Percentiles rank a stretch among this genome's conserved stretches.
Conservation (phyloP, 192 early-diverging fungal genomes). For the Coemansia sp. region DNA sequence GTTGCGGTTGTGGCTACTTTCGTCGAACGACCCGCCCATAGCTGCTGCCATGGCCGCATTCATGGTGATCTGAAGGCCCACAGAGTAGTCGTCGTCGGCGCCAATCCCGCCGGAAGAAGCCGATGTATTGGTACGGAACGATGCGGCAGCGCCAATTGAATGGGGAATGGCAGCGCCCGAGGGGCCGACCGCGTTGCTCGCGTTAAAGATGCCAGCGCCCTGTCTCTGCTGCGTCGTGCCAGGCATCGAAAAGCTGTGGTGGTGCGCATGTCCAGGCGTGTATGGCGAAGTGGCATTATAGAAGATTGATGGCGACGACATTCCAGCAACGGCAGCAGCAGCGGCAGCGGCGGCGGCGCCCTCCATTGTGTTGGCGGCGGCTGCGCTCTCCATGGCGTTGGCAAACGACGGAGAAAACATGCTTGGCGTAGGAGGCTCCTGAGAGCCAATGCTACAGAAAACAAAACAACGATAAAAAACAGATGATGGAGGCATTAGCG, state of each 20-base stretch:
- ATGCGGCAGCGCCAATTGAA: constrained; percentile 1
- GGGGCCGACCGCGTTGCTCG: constrained; percentile 5
- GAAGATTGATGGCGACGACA: constrained; percentile 43
- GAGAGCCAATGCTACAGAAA: constrained; percentile 17
- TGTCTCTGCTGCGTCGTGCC: constrained; percentile 25
- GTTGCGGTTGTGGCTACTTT: constrained; percentile 21
- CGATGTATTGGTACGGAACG: constrained; percentile 14
- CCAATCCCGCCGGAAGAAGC: constrained; percentile 12
- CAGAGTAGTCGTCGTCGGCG: constrained; percentile 34
- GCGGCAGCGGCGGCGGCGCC: constrained; percentile 40
- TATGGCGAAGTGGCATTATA: constrained; percentile 45
- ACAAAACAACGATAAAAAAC: neutral
- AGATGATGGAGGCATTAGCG: neutral
- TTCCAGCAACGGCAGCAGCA: constrained; percentile 22
- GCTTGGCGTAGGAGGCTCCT: constrained; percentile 60
- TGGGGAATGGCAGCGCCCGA: neutral
- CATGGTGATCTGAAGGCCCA: constrained; percentile 48
- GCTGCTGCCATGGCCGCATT: constrained; percentile 35
- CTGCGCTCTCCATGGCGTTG: constrained; percentile 57
- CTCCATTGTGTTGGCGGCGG: constrained; percentile 34
- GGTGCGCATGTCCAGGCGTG: constrained; percentile 29
- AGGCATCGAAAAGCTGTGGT: constrained; percentile 49
- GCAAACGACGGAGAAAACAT: constrained; percentile 73
- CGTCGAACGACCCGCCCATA: constrained; percentile 31
- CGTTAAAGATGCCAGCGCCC: constrained; percentile 14